phyloP scores from a whole-genome alignment of 345 rosid species.

The Euphorbia lathyris region DNA sequence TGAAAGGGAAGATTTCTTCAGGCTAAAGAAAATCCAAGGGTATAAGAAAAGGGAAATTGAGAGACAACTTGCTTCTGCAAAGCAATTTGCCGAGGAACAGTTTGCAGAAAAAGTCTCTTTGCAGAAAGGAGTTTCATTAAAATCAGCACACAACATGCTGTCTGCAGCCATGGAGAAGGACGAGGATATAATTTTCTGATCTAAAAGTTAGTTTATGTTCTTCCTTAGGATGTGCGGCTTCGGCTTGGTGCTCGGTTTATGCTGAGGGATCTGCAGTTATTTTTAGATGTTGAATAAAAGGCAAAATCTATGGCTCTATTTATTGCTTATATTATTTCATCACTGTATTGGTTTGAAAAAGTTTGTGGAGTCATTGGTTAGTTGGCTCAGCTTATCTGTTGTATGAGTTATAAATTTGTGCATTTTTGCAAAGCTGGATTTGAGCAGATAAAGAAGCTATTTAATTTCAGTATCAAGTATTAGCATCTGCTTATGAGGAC shows the following conservation, averaged over 20 bases:
- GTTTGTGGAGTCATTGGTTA: background rate
- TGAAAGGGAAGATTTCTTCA: constrained; percentile 90
- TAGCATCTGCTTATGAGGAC: too few relatives aligned
- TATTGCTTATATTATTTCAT: constrained; percentile 16
- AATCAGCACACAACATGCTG: constrained; percentile 58
- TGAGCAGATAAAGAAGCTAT: too few relatives aligned
- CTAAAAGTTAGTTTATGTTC: constrained; percentile 17
- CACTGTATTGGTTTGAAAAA: background rate
- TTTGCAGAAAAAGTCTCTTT: constrained; percentile 62
- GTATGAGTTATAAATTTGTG: too few relatives aligned
- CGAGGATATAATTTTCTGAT: constrained; percentile 76
- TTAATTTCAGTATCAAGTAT: too few relatives aligned
- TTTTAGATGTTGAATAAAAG: constrained; percentile 27
- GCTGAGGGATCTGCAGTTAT: background rate
- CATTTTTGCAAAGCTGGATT: too few relatives aligned
- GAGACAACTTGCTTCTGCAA: constrained; percentile 46
- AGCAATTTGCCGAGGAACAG: constrained; percentile 65
- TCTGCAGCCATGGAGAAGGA: constrained; percentile 59
- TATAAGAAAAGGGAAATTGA: constrained; percentile 77
- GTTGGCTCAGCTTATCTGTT: background rate
- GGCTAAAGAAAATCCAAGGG: constrained; percentile 86
- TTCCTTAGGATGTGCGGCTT: constrained; percentile 21
- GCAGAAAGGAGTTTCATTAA: constrained; percentile 64
- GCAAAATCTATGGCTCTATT: constrained; percentile 10
- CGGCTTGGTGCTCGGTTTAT: background rate